Conservation (phyloP, 1,284 basidiomycete species). For the Volvariella surrecta region DNA sequence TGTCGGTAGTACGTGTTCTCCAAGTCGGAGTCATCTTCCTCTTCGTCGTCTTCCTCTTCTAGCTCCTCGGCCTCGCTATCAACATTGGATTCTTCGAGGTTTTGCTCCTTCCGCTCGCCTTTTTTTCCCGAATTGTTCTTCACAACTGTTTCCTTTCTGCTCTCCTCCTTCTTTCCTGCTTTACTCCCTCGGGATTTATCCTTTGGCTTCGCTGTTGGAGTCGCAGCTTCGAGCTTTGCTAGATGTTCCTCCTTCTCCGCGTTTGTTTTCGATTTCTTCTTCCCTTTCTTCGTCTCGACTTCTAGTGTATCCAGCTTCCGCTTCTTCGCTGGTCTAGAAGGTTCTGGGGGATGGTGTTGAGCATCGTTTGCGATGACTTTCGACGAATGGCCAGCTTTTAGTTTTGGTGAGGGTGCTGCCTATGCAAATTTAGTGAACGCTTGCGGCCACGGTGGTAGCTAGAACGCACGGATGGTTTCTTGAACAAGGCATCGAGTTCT, state of each 20-base stretch:
- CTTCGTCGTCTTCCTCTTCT: constrained; percentile 16
- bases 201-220: constrained; percentile 5
- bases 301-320: constrained; percentile 17
- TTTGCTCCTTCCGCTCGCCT: not conserved
- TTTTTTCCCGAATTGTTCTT: constrained; percentile 1
- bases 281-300: constrained; percentile 9
- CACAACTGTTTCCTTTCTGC: too few relatives aligned
- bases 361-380: constrained; percentile 16
- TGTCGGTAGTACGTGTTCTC: constrained; percentile 23
- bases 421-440: not conserved
- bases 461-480: constrained; percentile 18
- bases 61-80: constrained; percentile 11
- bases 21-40: constrained; percentile 22
- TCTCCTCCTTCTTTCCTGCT: constrained; percentile 13
- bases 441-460: not conserved
- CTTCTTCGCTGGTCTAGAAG: constrained; percentile 17
- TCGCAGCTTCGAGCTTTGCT: constrained; percentile 2
- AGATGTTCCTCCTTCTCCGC: not conserved
- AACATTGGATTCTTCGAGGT: too few relatives aligned
- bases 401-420: constrained; percentile 8
- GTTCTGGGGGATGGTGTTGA: too few relatives aligned
- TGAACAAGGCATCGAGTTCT: constrained; percentile 36
- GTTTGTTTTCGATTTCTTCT: constrained; percentile 9
- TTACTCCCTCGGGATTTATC: constrained; percentile 13
- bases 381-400: constrained; percentile 10